Evolutionary conservation across 2,329 filamentous ascomycete species (phyloP), one percentile per base, ranked within the genome.

Genomic region (Thelonectria discophora): DNA sequence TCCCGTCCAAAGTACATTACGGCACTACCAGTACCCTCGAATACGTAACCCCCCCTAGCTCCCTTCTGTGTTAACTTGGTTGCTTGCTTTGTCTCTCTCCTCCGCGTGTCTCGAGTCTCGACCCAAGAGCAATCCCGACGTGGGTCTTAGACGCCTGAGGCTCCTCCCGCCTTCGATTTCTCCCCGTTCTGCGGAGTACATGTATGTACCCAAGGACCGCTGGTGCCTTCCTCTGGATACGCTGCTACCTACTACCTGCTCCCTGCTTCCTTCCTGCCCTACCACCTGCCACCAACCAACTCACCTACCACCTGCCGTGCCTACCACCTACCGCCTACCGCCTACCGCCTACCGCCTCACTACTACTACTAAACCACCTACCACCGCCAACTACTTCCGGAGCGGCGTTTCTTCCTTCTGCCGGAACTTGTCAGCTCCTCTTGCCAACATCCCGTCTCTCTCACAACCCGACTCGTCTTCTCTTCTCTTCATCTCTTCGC

Each of bases 51-150:
- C 62, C 34, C 34, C 34, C 59, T 67, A 66, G 68, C 49, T 60
- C 57, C 45, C 46, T 65, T 60, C 21, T 24, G 21, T 56, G 13
- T 55, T 58, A 55, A 54, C 53, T 24, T 24, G 21, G 21, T 6
- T 13, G 3, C 11, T 54, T 54, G 51, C 60, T 62, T 67, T 30
- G 21, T 47, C 46, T 60, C 45, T 47, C 30, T 69, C 47, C 30
- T 69, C 58, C 45, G 45, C 46, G 43, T 56, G 43, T 60, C 58
- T 66, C 49, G 59, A 60, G 61, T 68, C 66, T 71, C 51, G 58
- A 65, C 58, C 34, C 34, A 37, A 37, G 69, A 68, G 70, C 69
- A 71, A 67, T 71, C 72, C 70, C 62, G 66, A 69, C 70, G 70
- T 68, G 70, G 70, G 70, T 72, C 66, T 70, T 55, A 30, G 7